Evolutionary conservation across 495 filamentous ascomycete genomes (phyloP), one percentile per base, ranked within the genome.

Genomic region (Rhypophila decipiens): DNA sequence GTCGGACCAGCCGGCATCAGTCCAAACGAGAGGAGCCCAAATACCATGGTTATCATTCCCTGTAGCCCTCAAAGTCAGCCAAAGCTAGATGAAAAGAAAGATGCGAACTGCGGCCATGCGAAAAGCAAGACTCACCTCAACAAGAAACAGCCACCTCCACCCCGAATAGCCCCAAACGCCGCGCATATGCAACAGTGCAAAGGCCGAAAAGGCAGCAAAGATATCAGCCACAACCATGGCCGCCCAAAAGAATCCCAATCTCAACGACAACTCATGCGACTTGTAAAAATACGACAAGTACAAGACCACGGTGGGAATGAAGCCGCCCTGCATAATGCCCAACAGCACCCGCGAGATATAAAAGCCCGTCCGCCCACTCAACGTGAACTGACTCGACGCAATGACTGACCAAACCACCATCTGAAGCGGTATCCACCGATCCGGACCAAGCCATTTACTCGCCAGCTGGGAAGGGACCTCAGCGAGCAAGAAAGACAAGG

Each of bases 361-460:
- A 60, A 85, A 90, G 0, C 77, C 74, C 1, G 56, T 57, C 31
- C 71, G 61, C 7, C 76, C 77, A 36, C 59, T 71, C n/a, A 90
- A 51, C 46, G 78, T 78, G 4, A 82, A 75, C 59, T 90, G 85
- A 42, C 73, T 76, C 13, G 73, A 68, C 0, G 84, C 85, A 21
- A 88, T 76, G 7, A 86, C 51, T 64, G 80, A 85, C 86, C 86
- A 90, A 1, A 69, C 68, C 3, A 87, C 66, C 80, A 89, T 88
- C 53, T 90, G 86, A 34, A 84, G 69, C 0, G 87, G 85, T 52
- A 93, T 90, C 86, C 86, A 90, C 23, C 75, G 69, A 55, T 90
- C 86, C 0, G 86, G 85, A 0, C 87, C 87, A 20, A 91, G 49
- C 60, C 74, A 77, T 58, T 91, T 90, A 20, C 75, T 79, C 20